These are phyloP conservation scores for Fraxinus baroniana DNA, from an alignment of 305 asterid species.

Conservation along the genomic window DNA sequence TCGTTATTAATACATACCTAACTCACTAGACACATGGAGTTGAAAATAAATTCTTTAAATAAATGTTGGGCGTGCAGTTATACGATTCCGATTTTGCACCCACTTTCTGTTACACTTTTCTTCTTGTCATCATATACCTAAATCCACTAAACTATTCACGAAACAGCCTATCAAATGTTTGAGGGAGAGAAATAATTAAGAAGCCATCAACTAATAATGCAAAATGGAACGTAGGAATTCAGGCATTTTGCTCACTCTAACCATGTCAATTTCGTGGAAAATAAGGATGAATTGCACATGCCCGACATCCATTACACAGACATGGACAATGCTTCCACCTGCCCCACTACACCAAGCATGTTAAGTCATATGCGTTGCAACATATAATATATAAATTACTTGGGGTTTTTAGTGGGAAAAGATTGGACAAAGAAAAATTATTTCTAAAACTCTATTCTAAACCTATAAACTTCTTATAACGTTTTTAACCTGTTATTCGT, in stretches of 20 bases:
- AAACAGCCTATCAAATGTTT: not conserved
- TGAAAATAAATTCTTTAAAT: too few species aligned
- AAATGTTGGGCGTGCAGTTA: too few species aligned
- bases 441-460: not conserved
- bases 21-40: too few species aligned
- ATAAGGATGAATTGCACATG: constrained; percentile 18
- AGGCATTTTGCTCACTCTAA: constrained; percentile 26
- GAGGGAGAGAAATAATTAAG: not conserved
- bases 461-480: not conserved
- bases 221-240: constrained; percentile 16
- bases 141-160: not conserved
- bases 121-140: not conserved
- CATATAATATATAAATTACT: not conserved
- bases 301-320: constrained; percentile 2
- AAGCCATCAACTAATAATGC: not conserved
- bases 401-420: not conserved
- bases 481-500: not conserved
- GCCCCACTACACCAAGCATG: not conserved
- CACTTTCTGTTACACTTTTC: not conserved
- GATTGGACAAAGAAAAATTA: not conserved
- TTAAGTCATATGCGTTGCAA: not conserved
- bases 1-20: too few species aligned
- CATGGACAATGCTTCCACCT: constrained; percentile 17
- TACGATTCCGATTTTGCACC: not conserved
- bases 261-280: constrained; percentile 29